Base-by-base conservation (phyloP, 306 rosid genomes). In the Quercus alba region DNA sequence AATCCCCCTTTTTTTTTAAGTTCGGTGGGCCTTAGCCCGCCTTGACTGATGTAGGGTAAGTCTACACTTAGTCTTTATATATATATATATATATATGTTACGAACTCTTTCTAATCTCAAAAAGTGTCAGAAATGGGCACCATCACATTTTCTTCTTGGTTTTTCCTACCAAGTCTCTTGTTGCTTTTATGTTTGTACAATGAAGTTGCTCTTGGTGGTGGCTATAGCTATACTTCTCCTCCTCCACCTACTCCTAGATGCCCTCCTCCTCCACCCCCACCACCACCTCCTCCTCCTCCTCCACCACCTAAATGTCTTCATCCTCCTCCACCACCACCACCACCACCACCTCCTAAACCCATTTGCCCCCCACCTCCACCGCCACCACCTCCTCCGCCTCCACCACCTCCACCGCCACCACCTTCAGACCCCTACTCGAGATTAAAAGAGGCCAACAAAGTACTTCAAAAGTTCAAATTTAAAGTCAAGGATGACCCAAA, bases 401-500 rank as follows among this genome's bases (percentile, higher is more conserved):
- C 77, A 0, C 75, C 79, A 0, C 72, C 77, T 0, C 77, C 79
- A 0, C 72, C 85, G 0, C 72, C 61, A 5, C 54, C 85, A 0
- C 72, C 61, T 30, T 23, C 5, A 1, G 3, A 66, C 23, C 33
- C 14, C 21, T 61, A 49, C 54, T 8, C 86, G 88, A 3, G 31
- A 90, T 62, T 52, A 52, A 4, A 67, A 3, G 20, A 1, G 3
- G 97, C 90, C 0, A 62, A n/a, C 0, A 0, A 12, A 0, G 88
- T 82, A 3, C 80, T 94, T 52, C 41, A 56, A 14, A 51, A 44
- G 0, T 92, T 92, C 81, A 57, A 5, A 3, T 5, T 4, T 0
- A 14, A 0, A 1, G 13, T 46, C 41, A 18, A 49, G 1, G 0
- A 2, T 0, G 97, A 87, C 73, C 86, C 92, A 17, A 1, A 0